Percentiles rank a stretch among this genome's conserved stretches.
phyloP scores from a whole-genome alignment of 2,329 filamentous ascomycete species.

The Chaetothyriales sp. region DNA sequence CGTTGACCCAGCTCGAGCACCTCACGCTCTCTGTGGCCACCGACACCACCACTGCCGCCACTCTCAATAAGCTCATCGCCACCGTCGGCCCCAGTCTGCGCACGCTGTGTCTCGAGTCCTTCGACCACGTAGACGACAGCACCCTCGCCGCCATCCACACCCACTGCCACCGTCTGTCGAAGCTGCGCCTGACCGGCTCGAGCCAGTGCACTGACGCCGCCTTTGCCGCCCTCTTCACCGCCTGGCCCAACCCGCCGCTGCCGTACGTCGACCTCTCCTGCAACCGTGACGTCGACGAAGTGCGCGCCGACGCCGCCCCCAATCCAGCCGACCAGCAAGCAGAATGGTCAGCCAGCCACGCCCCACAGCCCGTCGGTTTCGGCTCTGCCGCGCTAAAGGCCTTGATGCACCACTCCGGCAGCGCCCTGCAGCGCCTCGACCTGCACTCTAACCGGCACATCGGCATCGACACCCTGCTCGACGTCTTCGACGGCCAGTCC shows the following conservation, averaged over 20 bases:
- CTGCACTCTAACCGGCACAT: slow-evolving; percentile 80
- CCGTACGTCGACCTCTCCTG: slow-evolving; percentile 60
- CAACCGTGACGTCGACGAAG: slow-evolving; percentile 27
- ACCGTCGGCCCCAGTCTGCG: slow-evolving; percentile 52
- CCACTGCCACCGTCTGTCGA: slow-evolving; percentile 53
- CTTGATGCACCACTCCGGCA: slow-evolving; percentile 71
- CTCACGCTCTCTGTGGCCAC: slow-evolving; percentile 57
- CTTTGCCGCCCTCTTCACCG: slow-evolving; percentile 51
- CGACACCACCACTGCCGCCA: slow-evolving; percentile 41
- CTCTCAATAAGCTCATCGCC: slow-evolving; percentile 48
- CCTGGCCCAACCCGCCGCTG: slow-evolving; percentile 57
- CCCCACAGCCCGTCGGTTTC: slow-evolving; percentile 46
- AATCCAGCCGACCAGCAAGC: slow-evolving; percentile 32
- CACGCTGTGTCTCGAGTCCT: slow-evolving; percentile 64
- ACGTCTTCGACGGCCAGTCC: slow-evolving; percentile 51
- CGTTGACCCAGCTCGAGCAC: slow-evolving; percentile 53
- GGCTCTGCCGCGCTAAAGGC: slow-evolving; percentile 63
- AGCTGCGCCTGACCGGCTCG: slow-evolving; percentile 72
- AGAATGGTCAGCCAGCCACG: no score
- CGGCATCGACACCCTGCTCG: slow-evolving; percentile 54
- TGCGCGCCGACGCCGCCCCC: neutral
- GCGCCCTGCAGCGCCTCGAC: slow-evolving; percentile 52
- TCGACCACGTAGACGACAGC: slow-evolving; percentile 30
- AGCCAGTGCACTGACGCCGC: slow-evolving; percentile 60
- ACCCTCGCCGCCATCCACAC: slow-evolving; percentile 59